Percentiles rank a stretch among this genome's conserved stretches.
phyloP scores from a whole-genome alignment of 2,329 filamentous ascomycete genomes.

The Nannizzia gypsea region DNA sequence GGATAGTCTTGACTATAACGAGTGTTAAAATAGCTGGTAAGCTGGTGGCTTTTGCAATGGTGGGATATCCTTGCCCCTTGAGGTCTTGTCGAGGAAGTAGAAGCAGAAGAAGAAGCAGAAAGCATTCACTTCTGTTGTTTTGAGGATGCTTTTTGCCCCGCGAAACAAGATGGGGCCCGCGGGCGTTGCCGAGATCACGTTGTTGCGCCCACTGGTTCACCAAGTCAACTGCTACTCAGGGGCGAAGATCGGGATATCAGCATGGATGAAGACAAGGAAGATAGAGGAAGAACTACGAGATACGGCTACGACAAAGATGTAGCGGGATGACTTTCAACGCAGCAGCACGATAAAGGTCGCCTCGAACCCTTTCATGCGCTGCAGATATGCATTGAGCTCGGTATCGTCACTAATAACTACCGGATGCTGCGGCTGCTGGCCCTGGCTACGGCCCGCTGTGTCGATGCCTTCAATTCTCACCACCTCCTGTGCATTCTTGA shows the following conservation, averaged over 20 bases:
- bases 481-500: slow-evolving; percentile 45
- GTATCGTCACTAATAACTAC: slow-evolving; percentile 52
- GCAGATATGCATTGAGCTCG: slow-evolving; percentile 60
- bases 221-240: too few relatives aligned
- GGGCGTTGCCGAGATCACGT: slow-evolving; percentile 2
- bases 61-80: too few relatives aligned
- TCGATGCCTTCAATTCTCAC: slow-evolving; percentile 55
- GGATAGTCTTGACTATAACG: too few relatives aligned
- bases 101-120: neutral
- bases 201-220: neutral
- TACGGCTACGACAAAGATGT: neutral
- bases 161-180: neutral
- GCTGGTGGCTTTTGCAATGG: too few relatives aligned
- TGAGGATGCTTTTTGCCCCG: neutral
- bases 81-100: too few relatives aligned
- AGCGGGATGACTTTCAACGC: neutral
- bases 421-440: slow-evolving; percentile 32
- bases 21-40: too few relatives aligned
- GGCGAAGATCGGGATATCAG: too few relatives aligned
- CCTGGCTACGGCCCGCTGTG: slow-evolving; percentile 43
- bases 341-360: slow-evolving; percentile 40
- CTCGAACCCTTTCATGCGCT: slow-evolving; percentile 48
- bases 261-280: neutral
- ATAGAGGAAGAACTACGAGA: neutral
- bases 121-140: neutral